These are phyloP conservation scores for Ascochyta lentis DNA, from an alignment of 2,329 filamentous ascomycete genomes.

Conservation along the genomic window DNA sequence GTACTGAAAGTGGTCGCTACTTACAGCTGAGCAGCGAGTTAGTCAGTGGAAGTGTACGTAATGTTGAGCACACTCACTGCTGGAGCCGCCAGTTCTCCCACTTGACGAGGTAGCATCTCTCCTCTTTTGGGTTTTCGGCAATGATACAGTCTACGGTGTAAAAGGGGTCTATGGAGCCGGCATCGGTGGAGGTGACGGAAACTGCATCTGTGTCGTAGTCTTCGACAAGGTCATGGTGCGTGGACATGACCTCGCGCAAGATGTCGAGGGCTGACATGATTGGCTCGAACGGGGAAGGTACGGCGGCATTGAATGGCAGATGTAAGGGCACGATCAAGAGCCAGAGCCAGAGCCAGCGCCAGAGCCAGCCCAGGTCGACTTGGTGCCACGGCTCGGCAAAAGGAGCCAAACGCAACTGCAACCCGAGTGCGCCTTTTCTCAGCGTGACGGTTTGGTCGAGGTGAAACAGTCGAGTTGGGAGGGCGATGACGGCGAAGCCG, in stretches of 20 bases:
- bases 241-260: slow-evolving; percentile 4
- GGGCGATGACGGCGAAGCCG: slow-evolving; percentile 12
- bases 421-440: slow-evolving; percentile 1
- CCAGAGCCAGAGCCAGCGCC: too few species aligned
- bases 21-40: neutral
- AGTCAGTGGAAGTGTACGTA: neutral
- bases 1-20: neutral
- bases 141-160: slow-evolving; percentile 36
- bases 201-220: slow-evolving; percentile 56
- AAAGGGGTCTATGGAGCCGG: slow-evolving; percentile 6
- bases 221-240: slow-evolving; percentile 13
- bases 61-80: slow-evolving; percentile 20
- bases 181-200: slow-evolving; percentile 63
- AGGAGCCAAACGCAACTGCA: slow-evolving; percentile 8
- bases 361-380: too few species aligned
- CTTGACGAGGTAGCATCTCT: slow-evolving; percentile 63
- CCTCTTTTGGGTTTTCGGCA: slow-evolving; percentile 50
- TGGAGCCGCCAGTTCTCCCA: slow-evolving; percentile 67
- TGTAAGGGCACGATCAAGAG: too few species aligned
- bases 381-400: neutral
- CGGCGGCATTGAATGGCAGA: neutral
- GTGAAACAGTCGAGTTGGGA: slow-evolving; percentile 13
- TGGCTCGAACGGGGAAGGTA: slow-evolving; percentile 10
- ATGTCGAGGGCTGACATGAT: slow-evolving; percentile 14
- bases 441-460: neutral